Evolutionary conservation across 2,329 filamentous ascomycete genomes (phyloP).

Genomic region (Biscogniauxia sp.): DNA sequence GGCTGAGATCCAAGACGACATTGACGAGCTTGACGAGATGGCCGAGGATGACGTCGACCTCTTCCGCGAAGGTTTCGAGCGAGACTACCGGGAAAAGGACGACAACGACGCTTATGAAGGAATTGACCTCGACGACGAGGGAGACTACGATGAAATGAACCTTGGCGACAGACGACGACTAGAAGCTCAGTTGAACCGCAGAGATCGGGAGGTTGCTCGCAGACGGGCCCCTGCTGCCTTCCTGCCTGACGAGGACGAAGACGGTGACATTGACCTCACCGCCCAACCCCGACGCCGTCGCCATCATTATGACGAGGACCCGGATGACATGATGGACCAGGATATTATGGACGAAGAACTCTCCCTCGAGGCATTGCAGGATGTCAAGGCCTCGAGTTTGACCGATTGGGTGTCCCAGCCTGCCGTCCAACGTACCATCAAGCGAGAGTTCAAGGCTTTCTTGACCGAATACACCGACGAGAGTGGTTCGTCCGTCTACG

Average conservation of each 20-base stretch:
- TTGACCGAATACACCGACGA: slow-evolving; percentile 94
- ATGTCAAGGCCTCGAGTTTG: slow-evolving; percentile 89
- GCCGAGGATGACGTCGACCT: slow-evolving; percentile 79
- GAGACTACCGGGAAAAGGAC: slow-evolving; percentile 66
- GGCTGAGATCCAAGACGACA: slow-evolving; percentile 67
- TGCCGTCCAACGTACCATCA: slow-evolving; percentile 87
- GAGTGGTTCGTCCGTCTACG: slow-evolving; percentile 87
- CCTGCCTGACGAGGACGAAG: slow-evolving; percentile 78
- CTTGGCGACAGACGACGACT: slow-evolving; percentile 65
- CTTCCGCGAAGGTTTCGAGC: slow-evolving; percentile 71
- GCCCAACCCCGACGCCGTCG: slow-evolving; percentile 81
- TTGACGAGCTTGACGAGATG: slow-evolving; percentile 77
- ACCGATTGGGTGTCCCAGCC: slow-evolving; percentile 94
- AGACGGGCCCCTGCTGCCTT: slow-evolving; percentile 71
- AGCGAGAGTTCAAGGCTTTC: slow-evolving; percentile 95
- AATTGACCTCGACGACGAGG: slow-evolving; percentile 74
- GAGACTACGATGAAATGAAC: slow-evolving; percentile 69
- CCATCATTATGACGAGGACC: slow-evolving; percentile 91
- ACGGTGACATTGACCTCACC: slow-evolving; percentile 79
- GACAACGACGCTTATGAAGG: slow-evolving; percentile 69
- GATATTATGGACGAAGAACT: slow-evolving; percentile 97
- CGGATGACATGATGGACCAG: slow-evolving; percentile 85
- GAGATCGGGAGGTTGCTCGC: slow-evolving; percentile 70
- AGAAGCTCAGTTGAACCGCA: slow-evolving; percentile 69
- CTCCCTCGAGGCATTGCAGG: slow-evolving; percentile 83